These are phyloP conservation scores for Calonectria honghensis DNA, from an alignment of 2,329 filamentous ascomycete species.

Conservation along the genomic window DNA sequence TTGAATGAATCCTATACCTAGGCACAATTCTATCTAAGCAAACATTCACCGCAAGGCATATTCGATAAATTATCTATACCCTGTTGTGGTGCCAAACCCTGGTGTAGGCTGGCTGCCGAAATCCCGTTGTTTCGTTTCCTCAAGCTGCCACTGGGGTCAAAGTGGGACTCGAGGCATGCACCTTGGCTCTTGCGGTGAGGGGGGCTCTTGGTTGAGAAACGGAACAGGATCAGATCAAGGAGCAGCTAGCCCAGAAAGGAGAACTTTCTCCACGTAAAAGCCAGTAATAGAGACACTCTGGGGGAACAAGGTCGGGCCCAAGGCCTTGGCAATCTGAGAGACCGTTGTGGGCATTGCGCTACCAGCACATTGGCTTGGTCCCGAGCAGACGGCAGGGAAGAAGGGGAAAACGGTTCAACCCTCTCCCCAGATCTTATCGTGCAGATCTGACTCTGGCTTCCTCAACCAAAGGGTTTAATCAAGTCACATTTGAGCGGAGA, in stretches of 20 bases:
- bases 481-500: constrained; percentile 24
- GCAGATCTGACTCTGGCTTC: constrained; percentile 14
- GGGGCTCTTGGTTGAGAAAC: constrained; percentile 11
- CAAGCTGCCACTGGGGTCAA: constrained; percentile 10
- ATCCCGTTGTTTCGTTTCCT: constrained; percentile 37
- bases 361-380: constrained; percentile 23
- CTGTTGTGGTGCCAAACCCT: constrained; percentile 20
- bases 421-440: constrained; percentile 32
- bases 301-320: constrained; percentile 28
- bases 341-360: constrained; percentile 27
- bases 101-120: constrained; percentile 16
- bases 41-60: constrained; percentile 16
- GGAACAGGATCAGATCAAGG: constrained; percentile 15
- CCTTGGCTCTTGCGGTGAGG: constrained; percentile 18
- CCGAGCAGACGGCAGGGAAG: constrained; percentile 25
- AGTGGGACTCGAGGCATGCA: constrained; percentile 24
- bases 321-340: constrained; percentile 26
- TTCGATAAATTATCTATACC: constrained; percentile 15
- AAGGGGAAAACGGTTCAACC: constrained; percentile 20
- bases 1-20: constrained; percentile 14
- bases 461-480: constrained; percentile 13
- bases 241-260: constrained; percentile 32
- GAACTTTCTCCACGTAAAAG: constrained; percentile 21
- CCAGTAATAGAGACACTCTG: constrained; percentile 8
- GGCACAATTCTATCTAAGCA: constrained; percentile 9